These are phyloP conservation scores for Beauveria bassiana DNA, from an alignment of 2,329 filamentous ascomycete genomes.

Conservation along the genomic window DNA sequence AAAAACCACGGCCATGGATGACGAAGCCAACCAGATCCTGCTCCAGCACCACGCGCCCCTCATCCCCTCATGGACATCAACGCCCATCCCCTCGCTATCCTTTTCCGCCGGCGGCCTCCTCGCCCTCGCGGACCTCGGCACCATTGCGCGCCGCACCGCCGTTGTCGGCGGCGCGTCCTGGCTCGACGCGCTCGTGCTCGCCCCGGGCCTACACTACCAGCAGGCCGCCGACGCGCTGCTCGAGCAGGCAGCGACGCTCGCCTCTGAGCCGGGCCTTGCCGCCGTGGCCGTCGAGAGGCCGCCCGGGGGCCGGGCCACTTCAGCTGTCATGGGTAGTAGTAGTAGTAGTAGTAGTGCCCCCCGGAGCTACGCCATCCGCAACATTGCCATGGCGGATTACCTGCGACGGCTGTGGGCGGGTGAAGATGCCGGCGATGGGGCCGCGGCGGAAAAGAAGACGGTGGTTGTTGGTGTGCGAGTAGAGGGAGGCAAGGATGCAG, in stretches of 20 bases:
- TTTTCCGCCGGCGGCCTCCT: conserved; percentile 48
- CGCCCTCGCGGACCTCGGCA: conserved; percentile 50
- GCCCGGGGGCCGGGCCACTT: conserved; percentile 18
- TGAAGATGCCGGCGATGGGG: background rate
- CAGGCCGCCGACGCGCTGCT: conserved; percentile 48
- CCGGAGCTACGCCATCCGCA: conserved; percentile 29
- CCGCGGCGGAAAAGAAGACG: background rate
- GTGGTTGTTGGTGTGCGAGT: conserved; percentile 23
- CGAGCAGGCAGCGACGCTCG: conserved; percentile 26
- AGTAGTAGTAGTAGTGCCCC: too few relatives aligned
- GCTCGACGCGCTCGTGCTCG: conserved; percentile 49
- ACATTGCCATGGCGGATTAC: conserved; percentile 46
- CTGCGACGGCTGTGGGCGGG: conserved; percentile 22
- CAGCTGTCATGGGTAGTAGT: too few relatives aligned
- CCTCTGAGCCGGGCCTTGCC: conserved; percentile 18
- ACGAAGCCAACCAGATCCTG: background rate
- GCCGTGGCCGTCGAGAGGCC: conserved; percentile 30
- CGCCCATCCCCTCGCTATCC: conserved; percentile 36
- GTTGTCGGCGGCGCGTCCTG: conserved; percentile 49
- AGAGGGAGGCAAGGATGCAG: conserved; percentile 13
- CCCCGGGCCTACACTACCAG: conserved; percentile 54
- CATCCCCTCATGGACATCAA: conserved; percentile 35
- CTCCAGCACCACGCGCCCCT: conserved; percentile 16
- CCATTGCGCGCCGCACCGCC: conserved; percentile 47
- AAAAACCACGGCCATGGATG: background rate